Evolutionary conservation across 164 flowering plant genomes (phyloP), one percentile per base, ranked within the genome.

Genomic region (Malania oleifera): DNA sequence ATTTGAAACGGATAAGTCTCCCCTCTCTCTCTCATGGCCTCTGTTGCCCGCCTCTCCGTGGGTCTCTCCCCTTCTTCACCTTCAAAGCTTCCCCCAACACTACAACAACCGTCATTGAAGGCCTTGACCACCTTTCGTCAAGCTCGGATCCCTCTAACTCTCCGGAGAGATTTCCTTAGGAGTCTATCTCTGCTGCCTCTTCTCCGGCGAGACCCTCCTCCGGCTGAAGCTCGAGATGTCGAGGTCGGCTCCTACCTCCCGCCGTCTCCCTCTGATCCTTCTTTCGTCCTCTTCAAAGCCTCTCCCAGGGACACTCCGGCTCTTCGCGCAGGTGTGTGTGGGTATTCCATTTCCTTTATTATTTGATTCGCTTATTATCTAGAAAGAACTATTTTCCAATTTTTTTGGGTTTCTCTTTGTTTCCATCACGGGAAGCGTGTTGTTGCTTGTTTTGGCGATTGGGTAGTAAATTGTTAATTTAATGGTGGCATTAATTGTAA

Each of bases 321-420:
- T 57, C 98, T 93, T 59, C 99, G 97, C 40, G 97, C 97, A 53
- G 97, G 98, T 90, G 75, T n/a, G n/a, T n/a, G n/a, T n/a, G n/a
- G n/a, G n/a, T n/a, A n/a, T n/a, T n/a, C n/a, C n/a, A n/a, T n/a
- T n/a, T n/a, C n/a, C n/a, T n/a, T n/a, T n/a, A n/a, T n/a, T n/a
- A n/a, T n/a, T n/a, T n/a, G n/a, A n/a, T n/a, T n/a, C n/a, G n/a
- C n/a, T n/a, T n/a, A n/a, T n/a, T n/a, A n/a, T n/a, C n/a, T n/a
- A n/a, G n/a, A n/a, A n/a, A n/a, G n/a, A n/a, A n/a, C n/a, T n/a
- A n/a, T n/a, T n/a, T n/a, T n/a, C n/a, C n/a, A n/a, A n/a, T n/a
- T n/a, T n/a, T n/a, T n/a, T n/a, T n/a, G n/a, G n/a, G n/a, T n/a
- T n/a, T n/a, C n/a, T n/a, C n/a, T n/a, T n/a, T n/a, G n/a, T n/a